Conservation (phyloP, 768 basidiomycete genomes). For the Suillus subalutaceus region DNA sequence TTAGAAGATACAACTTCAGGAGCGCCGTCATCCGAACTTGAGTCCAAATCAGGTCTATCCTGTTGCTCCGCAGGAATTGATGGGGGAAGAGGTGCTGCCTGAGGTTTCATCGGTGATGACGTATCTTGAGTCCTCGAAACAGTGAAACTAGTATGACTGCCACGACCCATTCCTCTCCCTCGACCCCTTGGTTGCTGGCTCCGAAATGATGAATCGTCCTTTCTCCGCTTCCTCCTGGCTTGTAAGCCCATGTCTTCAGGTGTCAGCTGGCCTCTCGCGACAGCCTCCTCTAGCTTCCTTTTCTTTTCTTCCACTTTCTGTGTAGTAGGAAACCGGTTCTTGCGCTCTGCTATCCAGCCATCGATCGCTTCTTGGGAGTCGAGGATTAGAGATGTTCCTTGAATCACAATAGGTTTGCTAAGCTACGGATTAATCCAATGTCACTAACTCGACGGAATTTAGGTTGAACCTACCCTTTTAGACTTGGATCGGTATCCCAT, state of each 20-base stretch:
- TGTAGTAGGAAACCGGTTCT: constrained; percentile 79
- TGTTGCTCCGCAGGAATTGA: background rate
- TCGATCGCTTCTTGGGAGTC: constrained; percentile 82
- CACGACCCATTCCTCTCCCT: constrained; percentile 33
- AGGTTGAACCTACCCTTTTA: constrained; percentile 62
- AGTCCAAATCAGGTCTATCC: constrained; percentile 25
- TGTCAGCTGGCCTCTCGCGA: constrained; percentile 75
- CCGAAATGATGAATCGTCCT: constrained; percentile 28
- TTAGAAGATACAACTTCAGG: constrained; percentile 69
- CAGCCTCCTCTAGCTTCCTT: constrained; percentile 74
- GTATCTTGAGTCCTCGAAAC: background rate
- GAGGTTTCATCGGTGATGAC: background rate
- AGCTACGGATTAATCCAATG: background rate
- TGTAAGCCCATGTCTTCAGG: constrained; percentile 45
- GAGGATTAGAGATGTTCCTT: constrained; percentile 76
- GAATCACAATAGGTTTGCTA: constrained; percentile 74
- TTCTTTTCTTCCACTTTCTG: constrained; percentile 78
- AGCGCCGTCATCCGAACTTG: constrained; percentile 43
- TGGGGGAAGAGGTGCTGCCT: background rate
- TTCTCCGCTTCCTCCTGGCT: constrained; percentile 45
- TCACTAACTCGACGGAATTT: background rate
- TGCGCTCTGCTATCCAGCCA: constrained; percentile 89
- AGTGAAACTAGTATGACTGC: background rate
- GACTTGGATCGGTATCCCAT: constrained; percentile 83
- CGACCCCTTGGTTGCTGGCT: constrained; percentile 14